Percentiles rank a stretch among this genome's conserved stretches.
These are phyloP conservation scores for Cordyceps farinosa DNA, from an alignment of 2,329 filamentous ascomycete species.

Conservation along the genomic window DNA sequence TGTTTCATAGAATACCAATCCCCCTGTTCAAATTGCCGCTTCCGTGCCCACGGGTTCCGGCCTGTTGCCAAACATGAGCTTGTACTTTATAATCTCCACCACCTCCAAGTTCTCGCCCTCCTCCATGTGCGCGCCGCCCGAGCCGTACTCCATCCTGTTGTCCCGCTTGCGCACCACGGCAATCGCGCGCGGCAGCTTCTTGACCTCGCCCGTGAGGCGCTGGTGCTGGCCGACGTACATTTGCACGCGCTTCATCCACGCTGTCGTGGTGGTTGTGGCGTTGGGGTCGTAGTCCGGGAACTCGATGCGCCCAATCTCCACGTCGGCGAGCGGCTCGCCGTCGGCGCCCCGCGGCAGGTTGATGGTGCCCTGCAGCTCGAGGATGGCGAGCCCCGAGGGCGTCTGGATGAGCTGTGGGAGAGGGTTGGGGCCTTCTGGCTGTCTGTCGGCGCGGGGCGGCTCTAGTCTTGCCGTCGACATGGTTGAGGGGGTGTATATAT, in stretches of 20 bases:
- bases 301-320: conserved; percentile 64
- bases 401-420: conserved; percentile 84
- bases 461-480: conserved; percentile 42
- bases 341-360: conserved; percentile 58
- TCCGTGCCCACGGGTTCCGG: conserved; percentile 75
- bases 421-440: conserved; percentile 40
- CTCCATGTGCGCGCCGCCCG: conserved; percentile 37
- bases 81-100: conserved; percentile 81
- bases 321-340: conserved; percentile 28
- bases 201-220: conserved; percentile 83
- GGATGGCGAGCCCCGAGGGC: conserved; percentile 79
- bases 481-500: not conserved
- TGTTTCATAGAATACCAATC: not conserved
- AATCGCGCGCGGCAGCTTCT: conserved; percentile 74
- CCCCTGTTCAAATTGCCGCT: conserved; percentile 25
- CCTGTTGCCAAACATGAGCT: conserved; percentile 76
- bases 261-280: conserved; percentile 42
- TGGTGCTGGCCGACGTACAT: conserved; percentile 88
- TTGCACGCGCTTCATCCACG: conserved; percentile 89
- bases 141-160: conserved; percentile 37
- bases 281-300: conserved; percentile 69
- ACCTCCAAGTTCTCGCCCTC: conserved; percentile 64
- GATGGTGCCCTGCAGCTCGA: conserved; percentile 90
- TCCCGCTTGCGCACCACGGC: conserved; percentile 68
- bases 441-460: conserved; percentile 29